Evolutionary conservation across 202 grass and related monocot genomes (phyloP).

Genomic region (Bolboschoenoplectus hybrid): DNA sequence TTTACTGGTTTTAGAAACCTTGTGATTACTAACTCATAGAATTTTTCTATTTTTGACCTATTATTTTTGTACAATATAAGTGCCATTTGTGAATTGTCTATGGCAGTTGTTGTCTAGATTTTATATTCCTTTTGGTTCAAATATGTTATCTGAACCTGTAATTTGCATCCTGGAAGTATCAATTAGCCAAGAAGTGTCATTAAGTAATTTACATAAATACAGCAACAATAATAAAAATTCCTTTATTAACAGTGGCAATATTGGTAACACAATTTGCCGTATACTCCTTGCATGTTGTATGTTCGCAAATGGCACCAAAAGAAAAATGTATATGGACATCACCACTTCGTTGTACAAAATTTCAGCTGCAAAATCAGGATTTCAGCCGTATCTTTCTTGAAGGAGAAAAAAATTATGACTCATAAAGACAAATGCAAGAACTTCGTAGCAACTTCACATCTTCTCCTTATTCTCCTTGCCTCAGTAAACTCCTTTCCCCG

Average conservation of each 20-base stretch:
- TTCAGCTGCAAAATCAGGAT: slow-evolving; percentile 2
- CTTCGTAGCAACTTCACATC: background rate
- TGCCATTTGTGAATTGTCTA: slow-evolving; percentile 8
- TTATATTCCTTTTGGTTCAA: slow-evolving; percentile 1
- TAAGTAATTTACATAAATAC: background rate
- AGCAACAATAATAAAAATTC: background rate
- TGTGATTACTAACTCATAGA: slow-evolving; percentile 38
- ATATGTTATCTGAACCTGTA: background rate
- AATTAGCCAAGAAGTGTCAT: background rate
- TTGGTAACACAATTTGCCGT: background rate
- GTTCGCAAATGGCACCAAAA: background rate
- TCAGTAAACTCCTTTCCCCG: background rate
- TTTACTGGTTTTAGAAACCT: slow-evolving; percentile 26
- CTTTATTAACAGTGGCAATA: slow-evolving; percentile 1
- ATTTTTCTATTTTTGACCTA: slow-evolving; percentile 28
- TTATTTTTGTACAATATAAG: slow-evolving; percentile 36
- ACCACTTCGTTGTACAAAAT: slow-evolving; percentile 19
- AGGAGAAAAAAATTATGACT: background rate
- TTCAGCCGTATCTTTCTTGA: background rate
- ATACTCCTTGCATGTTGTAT: background rate
- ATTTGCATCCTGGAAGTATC: background rate
- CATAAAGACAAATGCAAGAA: background rate
- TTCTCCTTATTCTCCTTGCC: background rate
- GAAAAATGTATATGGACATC: background rate
- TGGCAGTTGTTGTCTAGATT: slow-evolving; percentile 8